A percentile compares a stretch with the other conserved stretches of the same genome.
Conservation (phyloP, 805 yeast genomes). For the Metschnikowia aberdeeniae region DNA sequence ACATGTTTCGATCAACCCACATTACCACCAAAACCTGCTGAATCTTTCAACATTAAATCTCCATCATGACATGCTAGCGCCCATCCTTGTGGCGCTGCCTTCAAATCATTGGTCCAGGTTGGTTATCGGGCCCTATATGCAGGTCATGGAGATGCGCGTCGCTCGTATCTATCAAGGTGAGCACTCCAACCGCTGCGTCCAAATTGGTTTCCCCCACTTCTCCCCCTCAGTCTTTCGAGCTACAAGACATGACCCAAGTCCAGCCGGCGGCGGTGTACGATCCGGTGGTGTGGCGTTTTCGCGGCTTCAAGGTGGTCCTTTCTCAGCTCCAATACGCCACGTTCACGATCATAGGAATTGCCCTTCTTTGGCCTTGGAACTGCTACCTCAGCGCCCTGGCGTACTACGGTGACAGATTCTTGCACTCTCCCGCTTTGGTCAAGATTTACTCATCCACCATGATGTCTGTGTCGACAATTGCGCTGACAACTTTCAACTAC, state of each 20-base stretch:
- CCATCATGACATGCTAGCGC: too few species aligned
- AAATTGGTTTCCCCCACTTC: not conserved
- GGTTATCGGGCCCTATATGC: not conserved
- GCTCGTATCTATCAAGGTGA: not conserved
- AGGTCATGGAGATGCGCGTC: not conserved
- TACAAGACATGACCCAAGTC: constrained; percentile 6
- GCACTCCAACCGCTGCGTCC: too few species aligned
- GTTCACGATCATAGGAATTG: constrained; percentile 66
- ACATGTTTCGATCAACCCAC: too few species aligned
- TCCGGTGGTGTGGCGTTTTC: constrained; percentile 19
- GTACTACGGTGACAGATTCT: constrained; percentile 65
- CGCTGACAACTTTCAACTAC: constrained; percentile 57
- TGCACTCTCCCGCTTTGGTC: constrained; percentile 45
- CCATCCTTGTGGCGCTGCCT: too few species aligned
- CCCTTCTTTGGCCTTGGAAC: constrained; percentile 93
- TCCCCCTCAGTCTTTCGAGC: constrained; percentile 5
- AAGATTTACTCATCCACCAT: constrained; percentile 70
- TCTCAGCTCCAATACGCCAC: constrained; percentile 48
- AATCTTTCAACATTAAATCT: too few species aligned
- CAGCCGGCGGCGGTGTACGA: constrained; percentile 12
- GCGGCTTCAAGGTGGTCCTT: constrained; percentile 14
- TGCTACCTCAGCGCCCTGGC: constrained; percentile 82
- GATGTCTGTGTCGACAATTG: constrained; percentile 80
- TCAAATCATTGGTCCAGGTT: not conserved
- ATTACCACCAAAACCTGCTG: too few species aligned